Evolutionary conservation across 208 protist genomes (phyloP).

Genomic region (Leishmania guyanensis): DNA sequence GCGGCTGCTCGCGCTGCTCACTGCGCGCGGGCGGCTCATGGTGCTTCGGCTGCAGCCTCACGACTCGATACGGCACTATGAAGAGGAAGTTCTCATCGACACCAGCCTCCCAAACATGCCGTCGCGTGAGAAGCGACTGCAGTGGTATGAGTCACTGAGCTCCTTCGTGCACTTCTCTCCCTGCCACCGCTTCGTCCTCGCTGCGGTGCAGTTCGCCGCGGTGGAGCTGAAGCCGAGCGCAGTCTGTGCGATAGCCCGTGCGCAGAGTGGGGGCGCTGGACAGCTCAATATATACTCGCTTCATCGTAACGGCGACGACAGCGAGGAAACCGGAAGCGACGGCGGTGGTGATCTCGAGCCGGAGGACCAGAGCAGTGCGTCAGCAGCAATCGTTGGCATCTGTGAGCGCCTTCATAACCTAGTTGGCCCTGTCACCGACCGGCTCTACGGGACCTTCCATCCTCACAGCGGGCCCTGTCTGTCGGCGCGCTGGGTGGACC

Average conservation of each 20-base stretch:
- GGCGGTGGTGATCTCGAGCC: neutral
- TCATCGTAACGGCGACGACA: conserved; percentile 31
- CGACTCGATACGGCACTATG: conserved; percentile 27
- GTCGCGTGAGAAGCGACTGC: conserved; percentile 31
- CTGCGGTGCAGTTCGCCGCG: conserved; percentile 56
- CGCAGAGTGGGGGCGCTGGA: conserved; percentile 30
- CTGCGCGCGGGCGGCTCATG: conserved; percentile 60
- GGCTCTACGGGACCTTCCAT: conserved; percentile 46
- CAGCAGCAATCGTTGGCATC: neutral
- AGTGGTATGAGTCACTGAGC: conserved; percentile 66
- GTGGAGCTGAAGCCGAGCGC: conserved; percentile 18
- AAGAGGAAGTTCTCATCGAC: conserved; percentile 56
- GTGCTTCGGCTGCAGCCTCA: conserved; percentile 50
- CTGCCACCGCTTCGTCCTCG: conserved; percentile 62
- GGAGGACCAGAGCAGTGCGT: neutral
- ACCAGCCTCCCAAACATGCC: conserved; percentile 32
- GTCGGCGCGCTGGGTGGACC: conserved; percentile 65
- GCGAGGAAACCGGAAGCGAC: neutral
- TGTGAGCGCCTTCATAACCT: conserved; percentile 7
- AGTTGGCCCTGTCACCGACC: conserved; percentile 11
- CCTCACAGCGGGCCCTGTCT: conserved; percentile 42
- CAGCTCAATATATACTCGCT: conserved; percentile 72
- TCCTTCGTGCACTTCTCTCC: conserved; percentile 63
- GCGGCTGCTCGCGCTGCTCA: conserved; percentile 66
- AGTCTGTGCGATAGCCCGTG: conserved; percentile 2